phyloP scores from a whole-genome alignment of 345 rosid genomes.

The Salix udensis region DNA sequence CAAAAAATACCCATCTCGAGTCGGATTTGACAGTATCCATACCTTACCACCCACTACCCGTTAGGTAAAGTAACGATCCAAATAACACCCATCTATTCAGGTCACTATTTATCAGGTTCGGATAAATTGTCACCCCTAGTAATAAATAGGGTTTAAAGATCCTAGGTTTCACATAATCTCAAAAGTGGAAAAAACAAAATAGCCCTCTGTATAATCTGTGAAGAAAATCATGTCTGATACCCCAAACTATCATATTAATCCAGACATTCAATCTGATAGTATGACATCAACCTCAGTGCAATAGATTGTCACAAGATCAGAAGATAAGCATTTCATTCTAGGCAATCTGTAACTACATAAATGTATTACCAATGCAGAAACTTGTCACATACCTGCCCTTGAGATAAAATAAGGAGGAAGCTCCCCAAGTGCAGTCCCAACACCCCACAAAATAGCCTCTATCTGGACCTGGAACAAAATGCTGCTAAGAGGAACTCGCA shows the following conservation, averaged over 20 bases:
- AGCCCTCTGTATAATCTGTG: background rate
- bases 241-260: background rate
- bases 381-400: slow-evolving; percentile 62
- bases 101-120: too few species aligned
- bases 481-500: slow-evolving; percentile 82
- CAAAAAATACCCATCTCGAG: too few species aligned
- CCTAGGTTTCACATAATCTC: background rate
- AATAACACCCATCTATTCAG: too few species aligned
- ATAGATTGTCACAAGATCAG: background rate
- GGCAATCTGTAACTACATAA: background rate
- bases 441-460: slow-evolving; percentile 90
- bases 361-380: background rate
- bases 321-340: background rate
- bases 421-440: slow-evolving; percentile 99
- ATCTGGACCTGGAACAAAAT: slow-evolving; percentile 86
- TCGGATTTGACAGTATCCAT: too few species aligned
- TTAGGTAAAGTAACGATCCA: too few species aligned
- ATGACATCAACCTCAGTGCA: background rate
- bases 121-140: too few species aligned
- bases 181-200: background rate
- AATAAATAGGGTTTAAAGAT: background rate
- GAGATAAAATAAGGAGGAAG: slow-evolving; percentile 99
- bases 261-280: background rate
- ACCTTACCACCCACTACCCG: too few species aligned
- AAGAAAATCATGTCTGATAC: background rate